Evolutionary conservation across 148 eudicot species (phyloP), one percentile per base, ranked within the genome.

Genomic region (Rheum nobile): DNA sequence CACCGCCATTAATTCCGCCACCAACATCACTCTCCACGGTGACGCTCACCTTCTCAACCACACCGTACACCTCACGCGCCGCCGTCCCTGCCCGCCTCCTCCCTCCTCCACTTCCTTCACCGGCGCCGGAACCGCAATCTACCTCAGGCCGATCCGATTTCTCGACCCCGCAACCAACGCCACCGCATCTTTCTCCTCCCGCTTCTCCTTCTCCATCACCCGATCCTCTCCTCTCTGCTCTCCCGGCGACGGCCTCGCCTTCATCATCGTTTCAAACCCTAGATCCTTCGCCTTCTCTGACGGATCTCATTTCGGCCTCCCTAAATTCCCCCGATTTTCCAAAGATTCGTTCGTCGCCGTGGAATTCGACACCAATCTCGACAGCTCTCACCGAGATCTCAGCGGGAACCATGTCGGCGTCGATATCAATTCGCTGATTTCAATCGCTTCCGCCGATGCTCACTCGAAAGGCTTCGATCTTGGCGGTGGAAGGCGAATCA

Each of bases 241-340:
- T n/a, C 79, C 71, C 4, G 93, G 93, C 9, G 96, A 91, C 46
- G 93, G 96, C 0, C 13, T 91, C 12, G 85, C 91, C 3, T 91
- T 91, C 68, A 32, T 90, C 22, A 84, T 91, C 71, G 70, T 88
- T 9, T 85, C 88, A 0, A 76, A 81, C 54, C 28, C 72, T 38
- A 86, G 87, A 73, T 77, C 82, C 39, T 86, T 88, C 4, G 46
- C 48, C 35, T 72, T 77, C 32, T 73, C 84, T 31, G 77, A 79
- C 47, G 86, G 89, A 86, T 16, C 90, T 87, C 9, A 85, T 87
- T 74, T 80, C 88, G 4, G 93, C 86, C 59, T 77, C 90, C 67
- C 78, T 6, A 38, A 13, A 43, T 78, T 74, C n/a, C 74, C 74
- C 48, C 82, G 83, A 13, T 70, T 80, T 2, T 24, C 74, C 24